phyloP scores from a whole-genome alignment of 1,139 yeast species.

The Cylindricascospora bacillispora region DNA sequence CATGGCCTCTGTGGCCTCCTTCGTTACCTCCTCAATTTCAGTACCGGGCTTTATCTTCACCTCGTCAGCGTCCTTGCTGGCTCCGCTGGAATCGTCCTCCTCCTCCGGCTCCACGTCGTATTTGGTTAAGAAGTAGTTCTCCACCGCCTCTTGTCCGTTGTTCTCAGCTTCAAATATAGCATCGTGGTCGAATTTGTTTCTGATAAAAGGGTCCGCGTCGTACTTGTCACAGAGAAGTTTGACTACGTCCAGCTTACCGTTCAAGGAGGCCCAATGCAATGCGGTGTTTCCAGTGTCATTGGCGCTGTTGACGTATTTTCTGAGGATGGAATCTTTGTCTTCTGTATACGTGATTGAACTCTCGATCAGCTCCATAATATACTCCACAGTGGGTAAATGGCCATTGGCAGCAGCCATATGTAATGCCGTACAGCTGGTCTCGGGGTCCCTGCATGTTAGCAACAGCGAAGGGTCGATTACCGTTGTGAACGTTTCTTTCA shows the following conservation, averaged over 20 bases:
- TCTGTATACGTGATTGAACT: too few relatives aligned
- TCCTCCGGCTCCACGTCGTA: slow-evolving; percentile 58
- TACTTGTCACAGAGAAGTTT: slow-evolving; percentile 58
- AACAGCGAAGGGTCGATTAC: slow-evolving; percentile 40
- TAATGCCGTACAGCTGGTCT: slow-evolving; percentile 58
- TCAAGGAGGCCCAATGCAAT: slow-evolving; percentile 88
- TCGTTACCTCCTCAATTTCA: slow-evolving; percentile 31
- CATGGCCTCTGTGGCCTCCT: slow-evolving; percentile 29
- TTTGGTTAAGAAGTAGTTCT: slow-evolving; percentile 58
- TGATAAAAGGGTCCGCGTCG: slow-evolving; percentile 67
- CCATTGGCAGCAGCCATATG: slow-evolving; percentile 97
- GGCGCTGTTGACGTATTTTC: slow-evolving; percentile 37
- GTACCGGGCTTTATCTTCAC: slow-evolving; percentile 29
- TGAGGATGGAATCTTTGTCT: slow-evolving; percentile 28
- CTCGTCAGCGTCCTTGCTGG: too few relatives aligned
- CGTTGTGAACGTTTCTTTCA: slow-evolving; percentile 54
- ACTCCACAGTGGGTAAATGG: slow-evolving; percentile 55
- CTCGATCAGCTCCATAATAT: slow-evolving; percentile 38
- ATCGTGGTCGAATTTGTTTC: slow-evolving; percentile 69
- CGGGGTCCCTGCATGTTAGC: slow-evolving; percentile 36
- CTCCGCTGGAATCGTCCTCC: slow-evolving; percentile 27
- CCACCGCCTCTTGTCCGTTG: slow-evolving; percentile 51
- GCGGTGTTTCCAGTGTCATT: slow-evolving; percentile 88
- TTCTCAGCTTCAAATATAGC: slow-evolving; percentile 81
- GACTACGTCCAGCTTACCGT: slow-evolving; percentile 70